phyloP scores from a whole-genome alignment of 169 alveolate species.

The Cryptosporidium parvum region DNA sequence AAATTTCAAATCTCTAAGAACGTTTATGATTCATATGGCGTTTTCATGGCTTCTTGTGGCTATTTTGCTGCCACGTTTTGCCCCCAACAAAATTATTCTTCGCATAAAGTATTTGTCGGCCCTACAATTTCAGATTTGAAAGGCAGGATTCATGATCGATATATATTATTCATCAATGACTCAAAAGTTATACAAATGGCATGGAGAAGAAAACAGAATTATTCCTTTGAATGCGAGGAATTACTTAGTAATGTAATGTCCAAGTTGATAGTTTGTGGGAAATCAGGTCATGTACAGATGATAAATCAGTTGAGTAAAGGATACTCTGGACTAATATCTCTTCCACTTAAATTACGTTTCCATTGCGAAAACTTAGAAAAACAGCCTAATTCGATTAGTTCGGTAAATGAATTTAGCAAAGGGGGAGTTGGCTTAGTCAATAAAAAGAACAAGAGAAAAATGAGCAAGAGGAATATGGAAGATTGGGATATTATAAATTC shows the following conservation, averaged over 20 bases:
- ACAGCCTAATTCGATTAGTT: slow-evolving; percentile 9
- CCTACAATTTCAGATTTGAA: slow-evolving; percentile 71
- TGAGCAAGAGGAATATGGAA: slow-evolving; percentile 19
- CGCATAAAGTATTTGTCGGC: slow-evolving; percentile 71
- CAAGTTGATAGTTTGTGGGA: slow-evolving; percentile 34
- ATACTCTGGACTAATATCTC: slow-evolving; percentile 33
- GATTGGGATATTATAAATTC: slow-evolving; percentile 65
- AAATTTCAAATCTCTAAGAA: slow-evolving; percentile 69
- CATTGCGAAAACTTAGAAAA: slow-evolving; percentile 34
- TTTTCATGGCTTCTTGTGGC: slow-evolving; percentile 73
- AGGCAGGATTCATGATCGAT: slow-evolving; percentile 74
- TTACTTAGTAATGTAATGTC: slow-evolving; percentile 58
- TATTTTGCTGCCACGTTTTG: slow-evolving; percentile 75
- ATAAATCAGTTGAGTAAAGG: slow-evolving; percentile 48
- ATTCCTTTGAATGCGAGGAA: slow-evolving; percentile 62
- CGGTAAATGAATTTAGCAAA: background rate
- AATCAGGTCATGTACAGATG: slow-evolving; percentile 27
- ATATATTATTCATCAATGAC: slow-evolving; percentile 53
- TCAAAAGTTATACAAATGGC: slow-evolving; percentile 77
- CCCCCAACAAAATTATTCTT: slow-evolving; percentile 73
- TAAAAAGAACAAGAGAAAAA: slow-evolving; percentile 61
- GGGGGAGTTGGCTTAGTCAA: background rate
- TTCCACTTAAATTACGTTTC: slow-evolving; percentile 46
- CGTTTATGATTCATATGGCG: slow-evolving; percentile 72
- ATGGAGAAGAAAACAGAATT: slow-evolving; percentile 72